These are phyloP conservation scores for Ophiostoma triangulosporum DNA, from an alignment of 2,329 filamentous ascomycete species.

Conservation along the genomic window DNA sequence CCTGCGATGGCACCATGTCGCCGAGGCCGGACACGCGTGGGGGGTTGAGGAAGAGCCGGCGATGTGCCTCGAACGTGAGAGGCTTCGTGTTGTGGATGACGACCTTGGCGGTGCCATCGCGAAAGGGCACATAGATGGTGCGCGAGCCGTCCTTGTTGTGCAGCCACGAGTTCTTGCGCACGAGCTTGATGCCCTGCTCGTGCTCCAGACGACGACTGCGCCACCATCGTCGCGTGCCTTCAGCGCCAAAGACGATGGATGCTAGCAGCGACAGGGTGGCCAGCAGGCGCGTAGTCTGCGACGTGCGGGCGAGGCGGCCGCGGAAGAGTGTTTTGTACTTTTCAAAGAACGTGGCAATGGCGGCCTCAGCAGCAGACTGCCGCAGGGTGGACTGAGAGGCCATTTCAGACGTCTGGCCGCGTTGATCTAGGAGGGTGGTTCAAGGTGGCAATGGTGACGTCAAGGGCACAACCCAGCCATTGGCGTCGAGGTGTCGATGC, in stretches of 20 bases:
- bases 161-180: constrained; percentile 84
- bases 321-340: constrained; percentile 43
- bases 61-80: constrained; percentile 91
- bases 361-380: constrained; percentile 49
- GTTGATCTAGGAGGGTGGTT: background rate
- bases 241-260: constrained; percentile 65
- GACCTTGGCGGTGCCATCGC: constrained; percentile 76
- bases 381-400: constrained; percentile 77
- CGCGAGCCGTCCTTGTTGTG: constrained; percentile 89
- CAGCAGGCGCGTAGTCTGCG: constrained; percentile 58
- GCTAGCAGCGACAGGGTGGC: constrained; percentile 63
- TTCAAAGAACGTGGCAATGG: constrained; percentile 49
- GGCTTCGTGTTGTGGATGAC: constrained; percentile 81
- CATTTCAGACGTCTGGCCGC: constrained; percentile 39
- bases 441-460: background rate
- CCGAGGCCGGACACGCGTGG: constrained; percentile 67
- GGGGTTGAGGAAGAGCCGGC: constrained; percentile 82
- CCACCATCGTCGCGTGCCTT: constrained; percentile 70
- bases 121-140: constrained; percentile 90
- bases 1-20: constrained; percentile 72
- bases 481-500: background rate
- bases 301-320: constrained; percentile 46
- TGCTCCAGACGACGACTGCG: constrained; percentile 59
- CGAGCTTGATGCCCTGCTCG: constrained; percentile 66
- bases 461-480: background rate